phyloP scores from a whole-genome alignment of 2,329 filamentous ascomycete genomes.

The Colletotrichum lindemuthianum region DNA sequence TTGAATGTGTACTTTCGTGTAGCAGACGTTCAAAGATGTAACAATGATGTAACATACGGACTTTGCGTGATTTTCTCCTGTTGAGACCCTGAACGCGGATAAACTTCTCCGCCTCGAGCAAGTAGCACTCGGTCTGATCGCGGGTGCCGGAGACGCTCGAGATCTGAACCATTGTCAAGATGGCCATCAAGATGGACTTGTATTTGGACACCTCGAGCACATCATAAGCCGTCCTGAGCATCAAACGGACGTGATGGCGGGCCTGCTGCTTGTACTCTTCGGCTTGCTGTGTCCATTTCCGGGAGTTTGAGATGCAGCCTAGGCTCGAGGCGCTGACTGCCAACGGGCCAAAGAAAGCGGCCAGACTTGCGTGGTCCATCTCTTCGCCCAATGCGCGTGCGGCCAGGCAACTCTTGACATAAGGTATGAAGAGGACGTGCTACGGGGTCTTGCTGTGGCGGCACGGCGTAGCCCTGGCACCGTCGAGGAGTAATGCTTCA shows the following conservation, averaged over 20 bases:
- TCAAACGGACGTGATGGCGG: slow-evolving; percentile 41
- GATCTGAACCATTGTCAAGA: slow-evolving; percentile 51
- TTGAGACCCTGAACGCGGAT: slow-evolving; percentile 49
- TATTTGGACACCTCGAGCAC: slow-evolving; percentile 50
- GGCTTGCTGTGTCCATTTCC: slow-evolving; percentile 45
- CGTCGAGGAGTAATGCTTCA: slow-evolving; percentile 50
- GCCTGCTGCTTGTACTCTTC: slow-evolving; percentile 43
- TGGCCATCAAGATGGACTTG: slow-evolving; percentile 52
- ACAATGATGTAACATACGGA: slow-evolving; percentile 53
- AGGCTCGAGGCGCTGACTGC: slow-evolving; percentile 52
- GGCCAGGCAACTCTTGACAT: slow-evolving; percentile 48
- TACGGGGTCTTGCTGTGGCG: slow-evolving; percentile 51
- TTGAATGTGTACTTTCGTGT: slow-evolving; percentile 49
- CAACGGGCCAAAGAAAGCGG: slow-evolving; percentile 48
- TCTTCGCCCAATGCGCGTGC: slow-evolving; percentile 47
- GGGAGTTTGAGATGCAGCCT: slow-evolving; percentile 40
- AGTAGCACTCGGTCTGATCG: slow-evolving; percentile 48
- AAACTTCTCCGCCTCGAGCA: slow-evolving; percentile 52
- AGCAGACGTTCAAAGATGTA: slow-evolving; percentile 52
- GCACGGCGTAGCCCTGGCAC: slow-evolving; percentile 50
- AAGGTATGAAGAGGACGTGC: slow-evolving; percentile 51
- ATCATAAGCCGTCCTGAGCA: slow-evolving; percentile 45
- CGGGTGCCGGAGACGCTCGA: slow-evolving; percentile 46
- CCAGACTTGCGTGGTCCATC: slow-evolving; percentile 47
- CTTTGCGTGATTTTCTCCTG: slow-evolving; percentile 50